Conservation (phyloP, 352 stramenopile species). For the Achlya hypogyna region DNA sequence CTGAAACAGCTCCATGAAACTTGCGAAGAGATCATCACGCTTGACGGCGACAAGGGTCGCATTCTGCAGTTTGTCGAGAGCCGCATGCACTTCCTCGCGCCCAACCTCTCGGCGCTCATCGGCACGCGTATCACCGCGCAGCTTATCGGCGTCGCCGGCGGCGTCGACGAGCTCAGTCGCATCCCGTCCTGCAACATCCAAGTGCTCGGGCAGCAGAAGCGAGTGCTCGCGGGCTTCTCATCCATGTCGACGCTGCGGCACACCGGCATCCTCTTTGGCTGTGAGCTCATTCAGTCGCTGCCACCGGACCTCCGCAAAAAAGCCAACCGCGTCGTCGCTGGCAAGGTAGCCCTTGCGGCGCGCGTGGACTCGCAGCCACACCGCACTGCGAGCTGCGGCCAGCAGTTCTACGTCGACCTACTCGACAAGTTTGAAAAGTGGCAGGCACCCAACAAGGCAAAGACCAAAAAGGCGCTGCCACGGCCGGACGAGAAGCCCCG, state of each 20-base stretch:
- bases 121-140: constrained; percentile 91
- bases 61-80: constrained; percentile 89
- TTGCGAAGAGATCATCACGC: constrained; percentile 81
- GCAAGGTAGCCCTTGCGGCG: constrained; percentile 84
- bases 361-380: constrained; percentile 89
- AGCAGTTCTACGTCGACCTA: constrained; percentile 86
- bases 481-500: constrained; percentile 92
- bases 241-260: constrained; percentile 80
- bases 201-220: constrained; percentile 92
- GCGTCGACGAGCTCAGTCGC: constrained; percentile 86
- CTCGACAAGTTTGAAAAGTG: constrained; percentile 94
- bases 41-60: constrained; percentile 76
- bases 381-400: constrained; percentile 60
- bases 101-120: constrained; percentile 91
- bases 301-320: constrained; percentile 92
- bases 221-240: constrained; percentile 85
- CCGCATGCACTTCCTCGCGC: constrained; percentile 88
- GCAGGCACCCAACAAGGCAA: constrained; percentile 95
- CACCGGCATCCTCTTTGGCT: constrained; percentile 90
- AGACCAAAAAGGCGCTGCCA: constrained; percentile 95
- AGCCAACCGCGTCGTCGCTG: constrained; percentile 88
- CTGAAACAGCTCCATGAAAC: constrained; percentile 64
- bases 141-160: constrained; percentile 91
- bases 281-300: constrained; percentile 86
- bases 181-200: constrained; percentile 98